These are phyloP conservation scores for Porcisia deanei DNA, from an alignment of 208 protist genomes.

Conservation along the genomic window DNA sequence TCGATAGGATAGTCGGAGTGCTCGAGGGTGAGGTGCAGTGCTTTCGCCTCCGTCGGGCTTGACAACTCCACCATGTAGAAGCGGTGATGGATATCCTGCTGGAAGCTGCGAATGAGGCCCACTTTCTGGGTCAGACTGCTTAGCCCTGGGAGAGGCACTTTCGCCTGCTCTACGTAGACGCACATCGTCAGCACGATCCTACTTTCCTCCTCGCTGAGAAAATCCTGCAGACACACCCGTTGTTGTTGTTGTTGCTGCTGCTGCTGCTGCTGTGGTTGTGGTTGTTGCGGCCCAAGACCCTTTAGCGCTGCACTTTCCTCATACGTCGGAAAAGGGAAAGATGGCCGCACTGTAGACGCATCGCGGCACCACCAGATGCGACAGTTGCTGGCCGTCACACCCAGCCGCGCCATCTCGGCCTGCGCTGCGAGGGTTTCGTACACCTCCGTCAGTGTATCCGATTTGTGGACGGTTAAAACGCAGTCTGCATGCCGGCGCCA, in stretches of 20 bases:
- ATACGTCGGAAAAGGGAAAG: slow-evolving; percentile 38
- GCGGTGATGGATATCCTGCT: slow-evolving; percentile 6
- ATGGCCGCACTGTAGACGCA: slow-evolving; percentile 27
- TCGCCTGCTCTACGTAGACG: slow-evolving; percentile 56
- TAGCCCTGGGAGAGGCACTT: slow-evolving; percentile 23
- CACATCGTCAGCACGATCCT: slow-evolving; percentile 32
- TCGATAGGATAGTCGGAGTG: slow-evolving; percentile 22
- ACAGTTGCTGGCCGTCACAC: slow-evolving; percentile 34
- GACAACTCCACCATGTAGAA: slow-evolving; percentile 32
- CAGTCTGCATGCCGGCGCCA: slow-evolving; percentile 36
- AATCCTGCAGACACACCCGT: slow-evolving; percentile 25
- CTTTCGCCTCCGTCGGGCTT: slow-evolving; percentile 15
- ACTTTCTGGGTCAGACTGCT: slow-evolving; percentile 13
- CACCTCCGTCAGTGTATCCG: slow-evolving; percentile 38
- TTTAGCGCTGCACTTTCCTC: slow-evolving; percentile 14
- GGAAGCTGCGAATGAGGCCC: slow-evolving; percentile 24
- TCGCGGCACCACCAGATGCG: slow-evolving; percentile 55
- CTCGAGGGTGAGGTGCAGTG: slow-evolving; percentile 22
- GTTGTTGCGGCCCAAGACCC: neutral
- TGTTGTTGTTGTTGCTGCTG: neutral
- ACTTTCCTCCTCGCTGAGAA: slow-evolving; percentile 32
- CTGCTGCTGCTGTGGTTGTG: neutral
- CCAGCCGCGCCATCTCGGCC: slow-evolving; percentile 23
- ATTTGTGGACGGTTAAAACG: slow-evolving; percentile 57
- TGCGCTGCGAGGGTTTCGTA: slow-evolving; percentile 56